Base-by-base conservation (phyloP, 1,284 basidiomycete genomes). In the Pseudozyma tsukubaensis region DNA sequence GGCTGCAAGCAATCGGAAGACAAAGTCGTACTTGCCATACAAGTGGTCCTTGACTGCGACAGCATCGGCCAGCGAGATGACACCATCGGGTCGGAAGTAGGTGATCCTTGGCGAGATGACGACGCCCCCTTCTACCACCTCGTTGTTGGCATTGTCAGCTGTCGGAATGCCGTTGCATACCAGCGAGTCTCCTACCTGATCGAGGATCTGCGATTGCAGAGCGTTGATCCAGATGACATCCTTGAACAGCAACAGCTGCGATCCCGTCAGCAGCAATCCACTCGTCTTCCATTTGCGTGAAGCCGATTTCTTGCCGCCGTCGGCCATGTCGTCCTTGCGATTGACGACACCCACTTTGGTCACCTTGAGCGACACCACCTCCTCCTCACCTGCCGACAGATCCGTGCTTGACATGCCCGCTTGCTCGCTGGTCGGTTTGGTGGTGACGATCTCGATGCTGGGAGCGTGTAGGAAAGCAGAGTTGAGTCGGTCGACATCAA, bases 201-300 rank as follows among this genome's bases (percentile, higher is more conserved):
- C 79, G 18, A 86, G 85, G 19, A 87, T 86, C 81, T 90, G 88
- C 47, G 89, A 87, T 55, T 89, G 86, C 24, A 94, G 84, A 12
- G 80, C 80, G 18, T 63, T 66, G 7, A 90, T 90, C 90, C 90
- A 92, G 9, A 89, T 86, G 1, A 90, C 85, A 85, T 98, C 94
- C 69, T 93, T 93, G 86, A 95, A 95, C 83, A 98, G 92, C 48
- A 98, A 88, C 10, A 99, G 87, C 81, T 97, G 95, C 9, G 94
- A 94, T 35, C 90, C 91, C 4, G 94, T 95, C 56, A 99, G 87
- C 55, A 97, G 88, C 10, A 95, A 90, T 66, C 90, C 92, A 89
- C 91, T 96, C 36, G 90, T 87, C 79, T 89, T 91, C 96, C 96
- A 99, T 85, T 94, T 97, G 50, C 93, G 89, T 73, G 88, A 91